Percentiles rank a stretch among this genome's conserved stretches.
Conservation (phyloP, 192 early-diverging fungal species). For the Entomortierella beljakovae region DNA sequence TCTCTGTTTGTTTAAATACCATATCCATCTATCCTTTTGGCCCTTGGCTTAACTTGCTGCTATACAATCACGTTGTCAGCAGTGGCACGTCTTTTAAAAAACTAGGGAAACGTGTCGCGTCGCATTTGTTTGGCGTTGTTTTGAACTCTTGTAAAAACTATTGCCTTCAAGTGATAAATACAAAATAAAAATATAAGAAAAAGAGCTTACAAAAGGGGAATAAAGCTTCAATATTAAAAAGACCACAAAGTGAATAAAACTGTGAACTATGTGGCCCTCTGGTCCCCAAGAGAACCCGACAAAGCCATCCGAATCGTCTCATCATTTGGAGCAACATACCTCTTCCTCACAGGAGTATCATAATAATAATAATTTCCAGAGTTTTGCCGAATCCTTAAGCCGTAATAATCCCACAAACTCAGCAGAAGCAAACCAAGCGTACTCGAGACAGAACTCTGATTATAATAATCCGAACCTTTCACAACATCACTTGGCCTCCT, state of each 20-base stretch:
- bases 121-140: background rate
- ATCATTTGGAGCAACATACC: background rate
- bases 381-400: background rate
- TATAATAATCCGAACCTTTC: no score
- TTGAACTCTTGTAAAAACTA: background rate
- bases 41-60: background rate
- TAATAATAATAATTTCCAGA: background rate
- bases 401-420: no score
- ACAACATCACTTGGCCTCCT: no score
- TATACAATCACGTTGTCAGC: background rate
- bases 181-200: background rate
- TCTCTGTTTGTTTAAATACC: constrained; percentile 12
- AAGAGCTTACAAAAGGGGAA: no score
- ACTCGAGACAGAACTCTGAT: no score
- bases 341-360: background rate
- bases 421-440: no score
- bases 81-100: background rate
- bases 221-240: no score
- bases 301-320: background rate
- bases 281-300: background rate
- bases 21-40: constrained; percentile 50
- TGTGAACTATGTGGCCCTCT: constrained; percentile 1
- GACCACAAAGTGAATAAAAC: background rate
- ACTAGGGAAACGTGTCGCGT: background rate
- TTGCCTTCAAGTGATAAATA: background rate